These are phyloP conservation scores for Pulveroboletus sp. DNA, from an alignment of 768 basidiomycete genomes.

Conservation along the genomic window DNA sequence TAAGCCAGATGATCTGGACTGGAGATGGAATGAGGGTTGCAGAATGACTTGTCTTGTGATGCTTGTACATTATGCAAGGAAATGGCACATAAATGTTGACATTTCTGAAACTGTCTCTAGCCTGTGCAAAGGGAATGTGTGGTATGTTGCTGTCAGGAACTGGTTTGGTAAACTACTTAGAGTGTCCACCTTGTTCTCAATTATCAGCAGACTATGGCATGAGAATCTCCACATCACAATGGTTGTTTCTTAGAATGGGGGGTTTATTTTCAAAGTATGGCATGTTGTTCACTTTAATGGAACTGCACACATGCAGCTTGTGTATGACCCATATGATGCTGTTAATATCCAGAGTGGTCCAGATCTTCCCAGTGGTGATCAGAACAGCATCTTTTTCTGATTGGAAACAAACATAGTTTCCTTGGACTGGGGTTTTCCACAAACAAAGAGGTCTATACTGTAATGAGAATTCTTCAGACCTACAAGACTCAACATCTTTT, in stretches of 20 bases:
- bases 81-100: constrained; percentile 6
- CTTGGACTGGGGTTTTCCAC: background rate
- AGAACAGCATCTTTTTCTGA: background rate
- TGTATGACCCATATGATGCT: constrained; percentile 5
- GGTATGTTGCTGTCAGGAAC: constrained; percentile 3
- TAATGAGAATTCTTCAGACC: background rate
- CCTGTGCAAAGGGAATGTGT: background rate
- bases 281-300: background rate
- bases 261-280: constrained; percentile 3
- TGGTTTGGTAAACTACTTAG: constrained; percentile 1
- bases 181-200: background rate
- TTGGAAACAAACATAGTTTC: constrained; percentile 1
- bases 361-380: background rate
- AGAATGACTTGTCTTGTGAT: background rate
- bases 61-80: constrained; percentile 6
- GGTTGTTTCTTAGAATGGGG: constrained; percentile 3
- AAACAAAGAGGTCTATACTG: background rate
- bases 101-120: background rate
- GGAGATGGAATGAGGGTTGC: background rate
- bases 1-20: constrained; percentile 1
- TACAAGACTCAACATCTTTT: background rate
- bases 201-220: background rate
- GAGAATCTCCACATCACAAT: constrained; percentile 5
- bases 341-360: constrained; percentile 3
- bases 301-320: background rate